Conservation (phyloP, 176 grass and related monocot species). For the Paspalum notatum region DNA sequence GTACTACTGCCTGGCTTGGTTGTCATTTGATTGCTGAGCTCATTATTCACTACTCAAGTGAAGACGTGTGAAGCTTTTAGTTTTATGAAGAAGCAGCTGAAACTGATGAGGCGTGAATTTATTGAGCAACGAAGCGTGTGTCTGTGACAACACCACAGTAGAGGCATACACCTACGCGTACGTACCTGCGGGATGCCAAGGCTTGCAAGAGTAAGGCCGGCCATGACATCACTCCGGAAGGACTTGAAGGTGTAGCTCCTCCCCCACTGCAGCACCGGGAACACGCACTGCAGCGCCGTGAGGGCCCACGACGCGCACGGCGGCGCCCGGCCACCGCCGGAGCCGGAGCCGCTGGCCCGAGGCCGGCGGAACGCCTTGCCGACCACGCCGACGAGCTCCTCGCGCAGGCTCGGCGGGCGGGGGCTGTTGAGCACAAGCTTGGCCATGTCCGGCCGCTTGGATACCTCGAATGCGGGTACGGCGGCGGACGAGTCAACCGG, state of each 20-base stretch:
- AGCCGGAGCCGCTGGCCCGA: not conserved
- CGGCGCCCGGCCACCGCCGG: constrained; percentile 12
- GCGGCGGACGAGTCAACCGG: constrained; percentile 17
- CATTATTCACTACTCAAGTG: not conserved
- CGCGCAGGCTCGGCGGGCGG: constrained; percentile 50
- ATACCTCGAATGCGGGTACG: constrained; percentile 45
- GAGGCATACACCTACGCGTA: too few relatives aligned
- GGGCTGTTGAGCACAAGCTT: constrained; percentile 49
- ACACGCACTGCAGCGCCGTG: constrained; percentile 61
- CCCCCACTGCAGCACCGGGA: constrained; percentile 90
- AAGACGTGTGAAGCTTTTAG: not conserved
- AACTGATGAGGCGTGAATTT: not conserved
- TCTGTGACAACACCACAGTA: not conserved
- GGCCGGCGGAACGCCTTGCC: constrained; percentile 55
- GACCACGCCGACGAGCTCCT: constrained; percentile 48
- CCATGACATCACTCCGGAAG: constrained; percentile 87
- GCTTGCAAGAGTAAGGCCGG: constrained; percentile 91
- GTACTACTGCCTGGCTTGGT: not conserved
- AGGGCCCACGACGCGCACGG: constrained; percentile 28
- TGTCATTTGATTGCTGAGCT: constrained; percentile 1
- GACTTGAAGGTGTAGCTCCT: constrained; percentile 70
- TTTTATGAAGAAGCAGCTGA: not conserved
- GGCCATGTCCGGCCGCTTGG: constrained; percentile 32
- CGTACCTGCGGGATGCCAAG: constrained; percentile 96
- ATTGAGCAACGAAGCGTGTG: not conserved